These are phyloP conservation scores for Perkinsus marinus DNA, from an alignment of 169 alveolate species.

Conservation along the genomic window DNA sequence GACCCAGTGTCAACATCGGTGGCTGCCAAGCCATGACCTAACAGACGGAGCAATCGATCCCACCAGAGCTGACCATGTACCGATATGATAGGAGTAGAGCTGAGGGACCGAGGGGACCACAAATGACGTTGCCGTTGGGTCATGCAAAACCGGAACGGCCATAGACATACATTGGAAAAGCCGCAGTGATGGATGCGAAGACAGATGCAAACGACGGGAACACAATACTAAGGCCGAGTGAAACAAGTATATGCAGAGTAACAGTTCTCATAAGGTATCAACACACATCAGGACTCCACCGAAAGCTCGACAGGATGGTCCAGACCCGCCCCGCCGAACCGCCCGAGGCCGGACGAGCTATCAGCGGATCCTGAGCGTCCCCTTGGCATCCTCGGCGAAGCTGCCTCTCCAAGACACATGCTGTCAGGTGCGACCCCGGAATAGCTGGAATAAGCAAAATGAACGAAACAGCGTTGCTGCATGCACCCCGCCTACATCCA, in stretches of 20 bases:
- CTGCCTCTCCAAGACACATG: background rate
- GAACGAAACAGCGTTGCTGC: background rate
- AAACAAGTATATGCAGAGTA: background rate
- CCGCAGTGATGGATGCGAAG: background rate
- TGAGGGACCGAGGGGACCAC: background rate
- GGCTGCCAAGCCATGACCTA: background rate
- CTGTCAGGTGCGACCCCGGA: background rate
- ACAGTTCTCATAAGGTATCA: background rate
- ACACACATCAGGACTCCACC: background rate
- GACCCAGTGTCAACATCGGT: background rate
- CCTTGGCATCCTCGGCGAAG: background rate
- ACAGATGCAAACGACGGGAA: no score
- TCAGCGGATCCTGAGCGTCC: background rate
- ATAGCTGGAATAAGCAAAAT: background rate
- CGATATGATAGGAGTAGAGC: background rate
- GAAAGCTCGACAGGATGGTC: background rate
- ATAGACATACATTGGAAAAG: background rate
- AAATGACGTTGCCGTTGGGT: background rate
- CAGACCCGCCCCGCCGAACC: background rate
- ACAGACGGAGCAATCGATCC: background rate
- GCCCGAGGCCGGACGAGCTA: background rate
- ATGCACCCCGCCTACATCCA: background rate
- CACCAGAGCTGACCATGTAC: background rate
- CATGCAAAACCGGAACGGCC: background rate
- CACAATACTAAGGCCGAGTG: background rate